phyloP scores from a whole-genome alignment of 306 rosid species.

The Cajanus cajan region DNA sequence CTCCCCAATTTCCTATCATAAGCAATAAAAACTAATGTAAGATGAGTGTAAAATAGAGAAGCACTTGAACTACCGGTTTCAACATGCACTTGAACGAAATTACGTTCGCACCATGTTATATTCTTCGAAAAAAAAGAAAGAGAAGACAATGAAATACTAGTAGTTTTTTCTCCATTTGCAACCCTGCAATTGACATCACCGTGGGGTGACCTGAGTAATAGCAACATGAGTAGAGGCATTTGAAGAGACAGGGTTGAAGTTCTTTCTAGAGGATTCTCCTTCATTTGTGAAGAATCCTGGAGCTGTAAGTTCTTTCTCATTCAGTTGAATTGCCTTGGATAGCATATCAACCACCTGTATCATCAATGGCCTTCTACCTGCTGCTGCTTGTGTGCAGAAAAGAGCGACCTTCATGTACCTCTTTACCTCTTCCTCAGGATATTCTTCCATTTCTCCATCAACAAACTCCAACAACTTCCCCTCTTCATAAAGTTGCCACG shows the following conservation, averaged over 20 bases:
- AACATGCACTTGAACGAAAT: neutral
- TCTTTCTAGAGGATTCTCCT: slow-evolving; percentile 47
- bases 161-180: neutral
- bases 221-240: slow-evolving; percentile 41
- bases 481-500: slow-evolving; percentile 89
- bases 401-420: slow-evolving; percentile 89
- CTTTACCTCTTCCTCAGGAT: slow-evolving; percentile 60
- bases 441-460: slow-evolving; percentile 63
- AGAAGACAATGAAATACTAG: neutral
- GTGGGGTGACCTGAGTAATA: slow-evolving; percentile 61
- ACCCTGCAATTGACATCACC: slow-evolving; percentile 42
- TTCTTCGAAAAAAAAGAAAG: neutral
- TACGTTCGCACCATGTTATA: slow-evolving; percentile 2
- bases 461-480: slow-evolving; percentile 67
- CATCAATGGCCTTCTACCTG: slow-evolving; percentile 79
- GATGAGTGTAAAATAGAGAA: neutral
- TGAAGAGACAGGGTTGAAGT: slow-evolving; percentile 23
- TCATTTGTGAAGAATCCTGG: slow-evolving; percentile 71
- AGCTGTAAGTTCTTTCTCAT: slow-evolving; percentile 68
- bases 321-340: slow-evolving; percentile 63
- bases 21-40: neutral
- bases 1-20: neutral
- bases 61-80: neutral
- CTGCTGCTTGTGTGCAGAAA: slow-evolving; percentile 81
- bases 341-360: slow-evolving; percentile 80